Conservation (phyloP, 108 stramenopile species). For the Skeletonema marinoi region DNA sequence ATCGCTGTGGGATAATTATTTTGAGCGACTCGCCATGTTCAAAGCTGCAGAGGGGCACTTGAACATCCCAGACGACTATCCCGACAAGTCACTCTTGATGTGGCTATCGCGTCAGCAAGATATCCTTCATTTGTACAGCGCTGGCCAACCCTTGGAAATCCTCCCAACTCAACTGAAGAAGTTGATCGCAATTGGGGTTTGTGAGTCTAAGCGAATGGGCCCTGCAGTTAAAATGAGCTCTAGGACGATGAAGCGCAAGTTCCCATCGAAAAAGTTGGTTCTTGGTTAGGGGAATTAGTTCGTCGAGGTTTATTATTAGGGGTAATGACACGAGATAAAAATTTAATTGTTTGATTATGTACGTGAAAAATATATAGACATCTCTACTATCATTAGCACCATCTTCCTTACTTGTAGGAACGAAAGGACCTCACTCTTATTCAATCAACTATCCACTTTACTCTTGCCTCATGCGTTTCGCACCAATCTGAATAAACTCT, state of each 20-base stretch:
- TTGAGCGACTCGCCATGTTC: conserved; percentile 23
- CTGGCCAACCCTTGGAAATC: conserved; percentile 9
- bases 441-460: no score
- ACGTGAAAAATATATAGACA: no score
- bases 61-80: conserved; percentile 33
- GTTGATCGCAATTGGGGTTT: conserved; percentile 30
- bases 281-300: not conserved
- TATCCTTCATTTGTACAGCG: conserved; percentile 28
- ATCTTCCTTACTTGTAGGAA: no score
- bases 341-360: no score
- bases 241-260: conserved; percentile 7
- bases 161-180: conserved; percentile 32
- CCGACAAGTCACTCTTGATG: conserved; percentile 30
- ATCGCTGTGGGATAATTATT: conserved; percentile 32
- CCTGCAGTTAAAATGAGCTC: conserved; percentile 17
- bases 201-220: conserved; percentile 16
- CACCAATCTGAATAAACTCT: no score
- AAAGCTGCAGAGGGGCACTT: conserved; percentile 37
- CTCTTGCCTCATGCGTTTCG: no score
- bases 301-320: not conserved
- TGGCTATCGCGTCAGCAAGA: conserved; percentile 42
- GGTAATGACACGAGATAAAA: no score
- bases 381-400: no score
- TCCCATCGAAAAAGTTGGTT: not conserved
- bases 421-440: no score